These are phyloP conservation scores for Lactarius quietus DNA, from an alignment of 768 basidiomycete genomes.

Conservation along the genomic window DNA sequence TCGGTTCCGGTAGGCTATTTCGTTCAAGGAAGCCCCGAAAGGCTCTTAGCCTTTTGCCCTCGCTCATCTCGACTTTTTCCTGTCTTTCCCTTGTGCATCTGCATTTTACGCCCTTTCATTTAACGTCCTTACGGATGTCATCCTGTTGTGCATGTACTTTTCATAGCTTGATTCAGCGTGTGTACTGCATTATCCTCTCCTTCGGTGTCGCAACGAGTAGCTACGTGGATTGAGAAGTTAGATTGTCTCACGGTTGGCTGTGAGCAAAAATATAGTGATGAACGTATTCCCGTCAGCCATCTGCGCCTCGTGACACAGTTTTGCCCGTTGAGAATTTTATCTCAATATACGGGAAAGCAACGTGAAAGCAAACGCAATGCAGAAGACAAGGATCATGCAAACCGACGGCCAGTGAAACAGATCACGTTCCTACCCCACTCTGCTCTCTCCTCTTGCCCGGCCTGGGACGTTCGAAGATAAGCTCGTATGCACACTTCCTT, in stretches of 20 bases:
- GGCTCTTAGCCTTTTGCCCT: constrained; percentile 33
- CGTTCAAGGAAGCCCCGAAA: constrained; percentile 87
- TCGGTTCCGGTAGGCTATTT: constrained; percentile 54
- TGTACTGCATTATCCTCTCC: constrained; percentile 26
- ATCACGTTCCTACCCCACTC: constrained; percentile 19
- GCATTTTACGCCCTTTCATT: constrained; percentile 25
- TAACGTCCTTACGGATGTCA: constrained; percentile 25
- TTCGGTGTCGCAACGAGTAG: constrained; percentile 21
- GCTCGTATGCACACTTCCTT: constrained; percentile 25
- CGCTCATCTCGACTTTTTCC: constrained; percentile 14
- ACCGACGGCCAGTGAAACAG: constrained; percentile 1
- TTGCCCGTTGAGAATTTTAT: neutral
- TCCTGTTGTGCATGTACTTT: constrained; percentile 28
- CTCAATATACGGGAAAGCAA: constrained; percentile 9
- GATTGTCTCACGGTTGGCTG: constrained; percentile 20
- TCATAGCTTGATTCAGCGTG: constrained; percentile 27
- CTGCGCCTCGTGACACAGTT: neutral
- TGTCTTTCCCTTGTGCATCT: constrained; percentile 17
- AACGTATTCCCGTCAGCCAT: constrained; percentile 1
- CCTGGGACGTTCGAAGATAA: constrained; percentile 18
- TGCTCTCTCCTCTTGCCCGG: constrained; percentile 23
- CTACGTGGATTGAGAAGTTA: constrained; percentile 23
- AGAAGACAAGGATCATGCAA: constrained; percentile 8
- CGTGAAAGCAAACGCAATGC: constrained; percentile 17
- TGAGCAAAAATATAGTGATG: constrained; percentile 24